Base-by-base conservation (phyloP, 2,329 filamentous ascomycete genomes). In the Ophiostoma populinum region DNA sequence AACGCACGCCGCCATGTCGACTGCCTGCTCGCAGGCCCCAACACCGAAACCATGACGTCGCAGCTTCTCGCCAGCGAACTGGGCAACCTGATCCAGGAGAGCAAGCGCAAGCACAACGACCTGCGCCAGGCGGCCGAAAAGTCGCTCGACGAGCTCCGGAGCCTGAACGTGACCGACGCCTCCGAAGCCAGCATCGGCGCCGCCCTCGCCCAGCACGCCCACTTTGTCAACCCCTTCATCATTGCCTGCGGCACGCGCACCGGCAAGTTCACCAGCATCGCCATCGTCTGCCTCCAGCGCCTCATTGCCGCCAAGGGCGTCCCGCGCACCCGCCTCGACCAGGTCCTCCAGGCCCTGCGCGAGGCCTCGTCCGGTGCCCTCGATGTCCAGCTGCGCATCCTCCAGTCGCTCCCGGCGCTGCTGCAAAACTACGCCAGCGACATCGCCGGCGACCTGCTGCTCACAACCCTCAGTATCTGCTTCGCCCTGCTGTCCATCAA, bases 121-220 rank as follows among this genome's bases (percentile, higher is more conserved):
- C 65, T 98, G 35, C 75, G 80, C 61, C 80, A 87, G 80, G 83
- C 90, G 34, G 85, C 90, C 19, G 90, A 98, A 52, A 92, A 86
- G 56, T 92, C 90, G 11, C 63, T 95, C 16, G 80, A 85, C 45
- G 90, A 95, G 46, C 66, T 98, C 41, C 94, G 80, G 56, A 63
- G 67, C 34, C 62, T 92, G 15, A 63, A 67, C 34, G 62, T 92
- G 15, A 69, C 77, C 35, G 66, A 72, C 34, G 75, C 75, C 26
- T 82, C 79, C 24, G 85, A 93, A 56, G 65, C 75, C 33, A 77
- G 85, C 49, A 63, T 83, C 44, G 70, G 13, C 30, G 4, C 50
- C 93, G 90, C 94, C 57, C 70, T 98, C 41, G 73, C 77, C 36
- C 75, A 83, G 49, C 76, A 75, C 45, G 67, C 78, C 39, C 75